Evolutionary conservation across 768 basidiomycete genomes (phyloP), one percentile per base, ranked within the genome.

Genomic region (Hortiboletus flavorubellus): DNA sequence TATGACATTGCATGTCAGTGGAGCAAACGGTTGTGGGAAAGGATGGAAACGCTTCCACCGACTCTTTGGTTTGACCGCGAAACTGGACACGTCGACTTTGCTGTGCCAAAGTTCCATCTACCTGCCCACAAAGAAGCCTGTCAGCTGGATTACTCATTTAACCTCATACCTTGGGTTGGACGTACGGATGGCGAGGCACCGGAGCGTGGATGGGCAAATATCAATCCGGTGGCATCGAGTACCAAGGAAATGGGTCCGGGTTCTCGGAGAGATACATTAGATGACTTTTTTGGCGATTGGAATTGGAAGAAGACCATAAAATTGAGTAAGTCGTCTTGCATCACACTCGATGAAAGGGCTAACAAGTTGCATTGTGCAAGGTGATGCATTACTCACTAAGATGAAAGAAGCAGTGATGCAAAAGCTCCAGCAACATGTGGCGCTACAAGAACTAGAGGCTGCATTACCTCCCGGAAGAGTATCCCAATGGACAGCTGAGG

Each of bases 261-360:
- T 21, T 21, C 31, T 4, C 8, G 4, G 3, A 30, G 47, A 10
- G 35, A 75, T 9, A 65, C 70, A 0, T 56, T 78, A 10, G 72
- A 78, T 54, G 72, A 76, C 46, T 64, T 33, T 8, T 66, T 66
- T 37, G 66, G 71, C 11, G 73, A 67, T 59, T 54, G 45, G 46
- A 73, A 71, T 55, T 75, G 70, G 70, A 70, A 70, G 35, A 76
- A 76, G 23, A 45, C 12, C 8, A 15, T 44, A 5, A 8, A 15
- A 8, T 30, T 29, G 15, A 4, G 26, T 44, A 44, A 44, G 42
- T 30, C 0, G 15, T 26, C 11, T 10, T 40, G 35, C 38, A 49
- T 18, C 29, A 46, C 30, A 5, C 30, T 31, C 8, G 30, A 31
- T 31, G 30, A 8, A 8, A 31, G 8, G 8, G 8, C 8, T 31